phyloP scores from a whole-genome alignment of 805 yeast species.

The Isabelozyma rhagii region DNA sequence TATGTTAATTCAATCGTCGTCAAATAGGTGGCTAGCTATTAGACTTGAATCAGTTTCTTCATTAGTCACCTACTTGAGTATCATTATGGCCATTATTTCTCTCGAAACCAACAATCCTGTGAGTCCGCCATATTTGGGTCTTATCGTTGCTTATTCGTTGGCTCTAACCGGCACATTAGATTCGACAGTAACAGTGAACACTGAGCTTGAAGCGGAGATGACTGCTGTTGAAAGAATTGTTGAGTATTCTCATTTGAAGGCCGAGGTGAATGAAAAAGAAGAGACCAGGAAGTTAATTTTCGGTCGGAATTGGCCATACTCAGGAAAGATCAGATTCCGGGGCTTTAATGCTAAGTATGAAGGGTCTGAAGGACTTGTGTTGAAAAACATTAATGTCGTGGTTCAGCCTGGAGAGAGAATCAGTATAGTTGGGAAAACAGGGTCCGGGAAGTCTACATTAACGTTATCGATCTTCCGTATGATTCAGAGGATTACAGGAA shows the following conservation, averaged over 20 bases:
- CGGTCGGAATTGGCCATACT: slow-evolving; percentile 56
- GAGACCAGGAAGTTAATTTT: slow-evolving; percentile 19
- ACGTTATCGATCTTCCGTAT: slow-evolving; percentile 50
- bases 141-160: slow-evolving; percentile 16
- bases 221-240: slow-evolving; percentile 16
- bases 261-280: slow-evolving; percentile 41
- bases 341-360: slow-evolving; percentile 77
- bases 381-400: slow-evolving; percentile 38
- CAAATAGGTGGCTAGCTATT: slow-evolving; percentile 24
- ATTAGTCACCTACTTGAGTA: slow-evolving; percentile 17
- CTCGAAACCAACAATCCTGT: slow-evolving; percentile 6
- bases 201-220: slow-evolving; percentile 15
- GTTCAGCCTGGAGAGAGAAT: slow-evolving; percentile 45
- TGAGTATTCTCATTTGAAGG: slow-evolving; percentile 15
- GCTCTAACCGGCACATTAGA: slow-evolving; percentile 12
- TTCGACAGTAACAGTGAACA: slow-evolving; percentile 14
- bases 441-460: slow-evolving; percentile 83
- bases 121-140: slow-evolving; percentile 15
- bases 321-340: slow-evolving; percentile 60
- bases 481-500: slow-evolving; percentile 32
- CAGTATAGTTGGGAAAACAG: slow-evolving; percentile 76
- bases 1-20: slow-evolving; percentile 16
- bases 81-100: slow-evolving; percentile 11
- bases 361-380: slow-evolving; percentile 60
- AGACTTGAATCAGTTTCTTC: slow-evolving; percentile 20